Conservation (phyloP, 2,329 filamentous ascomycete genomes). For the Aspergillus glaucus region DNA sequence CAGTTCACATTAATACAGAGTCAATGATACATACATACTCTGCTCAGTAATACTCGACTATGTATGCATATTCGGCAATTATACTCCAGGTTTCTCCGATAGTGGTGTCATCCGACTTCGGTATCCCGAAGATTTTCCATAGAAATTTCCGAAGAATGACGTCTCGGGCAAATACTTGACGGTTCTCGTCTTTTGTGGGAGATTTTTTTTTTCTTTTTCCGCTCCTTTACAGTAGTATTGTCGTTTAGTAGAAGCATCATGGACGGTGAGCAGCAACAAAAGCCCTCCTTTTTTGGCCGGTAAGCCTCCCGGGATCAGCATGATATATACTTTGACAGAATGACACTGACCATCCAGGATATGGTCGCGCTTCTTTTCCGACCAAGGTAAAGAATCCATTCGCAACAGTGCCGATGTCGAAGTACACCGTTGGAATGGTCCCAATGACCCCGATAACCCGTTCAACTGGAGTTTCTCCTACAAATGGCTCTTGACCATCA, state of each 20-base stretch:
- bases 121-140: neutral
- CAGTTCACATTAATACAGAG: no score
- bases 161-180: neutral
- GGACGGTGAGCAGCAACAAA: neutral
- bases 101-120: neutral
- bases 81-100: neutral
- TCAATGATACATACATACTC: no score
- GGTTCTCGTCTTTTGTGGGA: neutral
- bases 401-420: slow-evolving; percentile 18
- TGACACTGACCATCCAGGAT: neutral
- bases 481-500: slow-evolving; percentile 39
- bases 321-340: neutral
- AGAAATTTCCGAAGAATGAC: neutral
- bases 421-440: slow-evolving; percentile 24
- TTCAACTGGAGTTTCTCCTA: slow-evolving; percentile 38
- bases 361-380: neutral
- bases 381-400: neutral
- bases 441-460: slow-evolving; percentile 26
- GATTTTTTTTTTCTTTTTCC: neutral
- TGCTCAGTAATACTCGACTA: no score
- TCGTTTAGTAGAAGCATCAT: neutral
- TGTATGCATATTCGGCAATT: neutral
- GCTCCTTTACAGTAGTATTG: neutral
- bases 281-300: neutral
- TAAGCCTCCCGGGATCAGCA: neutral